phyloP scores from a whole-genome alignment of 2,329 filamentous ascomycete species.

The Stylonectria norvegica region DNA sequence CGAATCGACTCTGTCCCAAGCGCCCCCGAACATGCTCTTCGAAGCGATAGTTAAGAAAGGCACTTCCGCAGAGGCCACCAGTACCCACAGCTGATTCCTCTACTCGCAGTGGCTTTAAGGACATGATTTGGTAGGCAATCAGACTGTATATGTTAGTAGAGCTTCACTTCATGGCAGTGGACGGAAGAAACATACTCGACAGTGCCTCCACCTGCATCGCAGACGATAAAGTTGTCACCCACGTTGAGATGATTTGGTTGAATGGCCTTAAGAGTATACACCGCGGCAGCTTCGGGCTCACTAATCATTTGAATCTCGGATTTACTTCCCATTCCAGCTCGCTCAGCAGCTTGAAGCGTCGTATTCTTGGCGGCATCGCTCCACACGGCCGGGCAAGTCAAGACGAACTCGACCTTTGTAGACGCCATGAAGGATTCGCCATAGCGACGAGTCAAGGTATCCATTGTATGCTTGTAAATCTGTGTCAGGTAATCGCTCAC shows the following conservation, averaged over 20 bases:
- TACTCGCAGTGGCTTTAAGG: slow-evolving; percentile 66
- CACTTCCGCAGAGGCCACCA: slow-evolving; percentile 72
- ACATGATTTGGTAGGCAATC: slow-evolving; percentile 78
- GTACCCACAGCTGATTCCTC: slow-evolving; percentile 79
- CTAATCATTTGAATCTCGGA: slow-evolving; percentile 74
- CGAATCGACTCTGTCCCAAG: slow-evolving; percentile 64
- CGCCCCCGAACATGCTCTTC: slow-evolving; percentile 70
- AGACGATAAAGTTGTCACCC: slow-evolving; percentile 63
- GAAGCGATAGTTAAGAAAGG: slow-evolving; percentile 77
- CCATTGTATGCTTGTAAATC: slow-evolving; percentile 74
- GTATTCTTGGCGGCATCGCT: slow-evolving; percentile 82
- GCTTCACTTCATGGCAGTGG: not conserved
- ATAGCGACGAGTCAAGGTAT: slow-evolving; percentile 69
- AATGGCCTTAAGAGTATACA: slow-evolving; percentile 76
- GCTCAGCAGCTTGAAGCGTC: slow-evolving; percentile 71
- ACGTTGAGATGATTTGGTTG: slow-evolving; percentile 70
- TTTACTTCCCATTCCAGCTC: slow-evolving; percentile 71
- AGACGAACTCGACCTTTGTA: slow-evolving; percentile 73
- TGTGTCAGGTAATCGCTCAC: slow-evolving; percentile 77
- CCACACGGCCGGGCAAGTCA: slow-evolving; percentile 83
- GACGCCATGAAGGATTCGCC: slow-evolving; percentile 75
- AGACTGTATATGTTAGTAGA: slow-evolving; percentile 42
- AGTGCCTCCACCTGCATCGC: slow-evolving; percentile 60
- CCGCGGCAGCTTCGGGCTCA: slow-evolving; percentile 75
- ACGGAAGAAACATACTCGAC: slow-evolving; percentile 59